Evolutionary conservation across 176 grass and related monocot species (phyloP).

Genomic region (Bolboschoenus planiculmis): DNA sequence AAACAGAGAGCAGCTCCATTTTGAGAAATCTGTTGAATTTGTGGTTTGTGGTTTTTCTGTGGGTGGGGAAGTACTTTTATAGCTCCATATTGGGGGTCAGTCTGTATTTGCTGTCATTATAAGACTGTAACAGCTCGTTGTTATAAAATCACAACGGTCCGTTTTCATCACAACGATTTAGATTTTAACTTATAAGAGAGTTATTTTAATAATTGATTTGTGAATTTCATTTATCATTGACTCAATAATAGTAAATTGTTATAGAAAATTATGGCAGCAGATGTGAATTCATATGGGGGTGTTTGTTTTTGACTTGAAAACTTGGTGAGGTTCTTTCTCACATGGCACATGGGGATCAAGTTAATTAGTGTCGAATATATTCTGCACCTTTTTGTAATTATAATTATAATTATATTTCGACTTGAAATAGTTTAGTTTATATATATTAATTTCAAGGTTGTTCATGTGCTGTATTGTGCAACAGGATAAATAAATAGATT

Average conservation of each 20-base stretch:
- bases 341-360: conserved; percentile 6
- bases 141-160: too few species aligned
- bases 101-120: neutral
- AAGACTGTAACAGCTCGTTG: too few species aligned
- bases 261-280: too few species aligned
- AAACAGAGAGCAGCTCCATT: conserved; percentile 7
- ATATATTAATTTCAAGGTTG: neutral
- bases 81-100: neutral
- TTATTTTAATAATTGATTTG: too few species aligned
- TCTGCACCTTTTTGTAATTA: neutral
- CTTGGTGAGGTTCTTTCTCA: neutral
- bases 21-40: neutral
- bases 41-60: neutral
- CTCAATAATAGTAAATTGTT: too few species aligned
- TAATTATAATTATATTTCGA: neutral
- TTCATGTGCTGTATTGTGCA: neutral
- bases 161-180: too few species aligned
- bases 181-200: too few species aligned
- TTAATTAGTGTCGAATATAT: too few species aligned
- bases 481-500: neutral
- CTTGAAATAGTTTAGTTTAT: neutral
- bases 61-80: neutral
- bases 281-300: too few species aligned
- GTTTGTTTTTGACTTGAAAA: neutral
- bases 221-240: too few species aligned